Evolutionary conservation across 768 basidiomycete genomes (phyloP).

Genomic region (Russula compacta): DNA sequence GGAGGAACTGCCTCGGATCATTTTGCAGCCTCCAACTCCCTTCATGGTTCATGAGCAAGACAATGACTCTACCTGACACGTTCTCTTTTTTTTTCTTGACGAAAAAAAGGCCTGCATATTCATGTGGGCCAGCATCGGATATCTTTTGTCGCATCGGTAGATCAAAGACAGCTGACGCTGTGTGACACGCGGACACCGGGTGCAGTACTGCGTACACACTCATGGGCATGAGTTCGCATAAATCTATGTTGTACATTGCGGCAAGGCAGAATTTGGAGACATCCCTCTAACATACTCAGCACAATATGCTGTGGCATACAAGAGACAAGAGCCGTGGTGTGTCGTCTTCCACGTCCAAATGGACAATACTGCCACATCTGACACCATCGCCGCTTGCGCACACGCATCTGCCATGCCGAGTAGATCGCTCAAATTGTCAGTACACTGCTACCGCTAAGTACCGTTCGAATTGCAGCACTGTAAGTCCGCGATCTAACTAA

Average conservation of each 20-base stretch:
- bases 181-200: background rate
- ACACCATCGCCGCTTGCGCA: background rate
- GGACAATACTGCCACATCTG: background rate
- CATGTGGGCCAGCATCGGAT: background rate
- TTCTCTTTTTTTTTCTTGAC: too few species aligned
- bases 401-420: background rate
- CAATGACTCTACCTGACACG: too few species aligned
- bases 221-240: too few species aligned
- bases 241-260: background rate
- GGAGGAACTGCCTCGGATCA: too few species aligned
- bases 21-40: too few species aligned
- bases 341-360: background rate
- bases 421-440: background rate
- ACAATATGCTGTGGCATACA: too few species aligned
- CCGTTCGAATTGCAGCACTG: background rate
- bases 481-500: background rate
- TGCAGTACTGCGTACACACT: background rate
- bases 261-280: background rate
- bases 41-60: too few species aligned
- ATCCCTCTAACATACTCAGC: too few species aligned
- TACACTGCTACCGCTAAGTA: background rate
- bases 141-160: too few species aligned
- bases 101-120: too few species aligned
- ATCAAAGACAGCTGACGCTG: background rate
- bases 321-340: too few species aligned